Conservation (phyloP, 208 protist genomes). For the Novymonas esmeraldas region DNA sequence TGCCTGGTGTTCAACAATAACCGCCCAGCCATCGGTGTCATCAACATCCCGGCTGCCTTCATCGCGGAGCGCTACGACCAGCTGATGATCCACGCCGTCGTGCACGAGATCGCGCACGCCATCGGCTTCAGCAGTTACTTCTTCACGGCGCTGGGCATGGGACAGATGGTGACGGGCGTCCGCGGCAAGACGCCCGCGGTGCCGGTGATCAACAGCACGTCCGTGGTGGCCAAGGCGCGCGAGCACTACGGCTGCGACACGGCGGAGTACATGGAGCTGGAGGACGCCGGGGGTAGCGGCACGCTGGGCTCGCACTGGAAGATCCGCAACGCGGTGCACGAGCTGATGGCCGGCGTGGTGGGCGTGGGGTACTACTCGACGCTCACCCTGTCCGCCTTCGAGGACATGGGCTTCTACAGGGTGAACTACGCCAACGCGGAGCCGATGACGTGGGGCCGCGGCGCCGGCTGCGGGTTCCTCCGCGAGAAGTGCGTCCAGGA, state of each 20-base stretch:
- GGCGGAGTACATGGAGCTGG: constrained; percentile 72
- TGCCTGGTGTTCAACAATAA: constrained; percentile 32
- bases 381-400: constrained; percentile 83
- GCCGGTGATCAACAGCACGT: constrained; percentile 35
- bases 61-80: constrained; percentile 13
- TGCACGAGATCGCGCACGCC: constrained; percentile 89
- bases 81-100: constrained; percentile 25
- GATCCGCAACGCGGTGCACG: constrained; percentile 71
- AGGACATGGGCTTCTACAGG: constrained; percentile 85
- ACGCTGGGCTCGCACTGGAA: constrained; percentile 85
- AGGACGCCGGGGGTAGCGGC: constrained; percentile 59
- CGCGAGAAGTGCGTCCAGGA: constrained; percentile 43
- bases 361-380: constrained; percentile 51
- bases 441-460: constrained; percentile 70
- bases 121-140: constrained; percentile 58
- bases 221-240: constrained; percentile 36
- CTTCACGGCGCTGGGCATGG: constrained; percentile 21
- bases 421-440: constrained; percentile 69
- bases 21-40: constrained; percentile 44
- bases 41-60: constrained; percentile 51
- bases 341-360: constrained; percentile 72
- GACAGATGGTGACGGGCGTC: constrained; percentile 11
- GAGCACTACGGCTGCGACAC: constrained; percentile 71
- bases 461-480: constrained; percentile 61
- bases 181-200: constrained; percentile 34